Base-by-base conservation (phyloP, 805 yeast genomes). In the Cyberlindnera meyerae region DNA sequence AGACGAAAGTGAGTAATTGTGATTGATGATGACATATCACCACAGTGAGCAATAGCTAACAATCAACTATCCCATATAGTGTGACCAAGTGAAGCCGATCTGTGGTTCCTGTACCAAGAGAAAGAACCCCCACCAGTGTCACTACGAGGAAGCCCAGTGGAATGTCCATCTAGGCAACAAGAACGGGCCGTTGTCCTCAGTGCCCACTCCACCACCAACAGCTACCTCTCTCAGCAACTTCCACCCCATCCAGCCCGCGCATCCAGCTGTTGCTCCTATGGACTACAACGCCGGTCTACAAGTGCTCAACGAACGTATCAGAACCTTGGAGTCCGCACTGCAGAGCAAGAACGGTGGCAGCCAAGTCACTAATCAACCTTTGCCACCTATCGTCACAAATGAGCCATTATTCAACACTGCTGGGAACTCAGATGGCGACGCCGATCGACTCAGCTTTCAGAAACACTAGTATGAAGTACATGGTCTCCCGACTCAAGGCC, bases 11-110 rank as follows among this genome's bases (percentile, higher is more conserved):
- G 27, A n/a, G 48, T 36, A 9, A 20, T n/a, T n/a, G n/a, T n/a
- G n/a, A n/a, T n/a, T n/a, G n/a, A n/a, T n/a, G n/a, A n/a, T n/a
- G n/a, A n/a, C n/a, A n/a, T n/a, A n/a, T n/a, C n/a, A n/a, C n/a
- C n/a, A n/a, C n/a, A n/a, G n/a, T n/a, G n/a, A n/a, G n/a, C n/a
- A n/a, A n/a, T n/a, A n/a, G n/a, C n/a, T n/a, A n/a, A n/a, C n/a
- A n/a, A n/a, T n/a, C n/a, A n/a, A n/a, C n/a, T n/a, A n/a, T n/a
- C n/a, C n/a, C n/a, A n/a, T n/a, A n/a, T n/a, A 44, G 44, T 54
- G 58, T 30, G 57, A 54, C 31, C 47, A 51, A 27, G 27, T 16
- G 0, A 51, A 46, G 31, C 58, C 58, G 1, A 40, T 36, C 1
- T 54, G 58, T 30, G 48, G 50, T 0, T 31, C 43, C 2, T 54